Conservation (phyloP, 2,329 filamentous ascomycete genomes). For the Phoma sp. region DNA sequence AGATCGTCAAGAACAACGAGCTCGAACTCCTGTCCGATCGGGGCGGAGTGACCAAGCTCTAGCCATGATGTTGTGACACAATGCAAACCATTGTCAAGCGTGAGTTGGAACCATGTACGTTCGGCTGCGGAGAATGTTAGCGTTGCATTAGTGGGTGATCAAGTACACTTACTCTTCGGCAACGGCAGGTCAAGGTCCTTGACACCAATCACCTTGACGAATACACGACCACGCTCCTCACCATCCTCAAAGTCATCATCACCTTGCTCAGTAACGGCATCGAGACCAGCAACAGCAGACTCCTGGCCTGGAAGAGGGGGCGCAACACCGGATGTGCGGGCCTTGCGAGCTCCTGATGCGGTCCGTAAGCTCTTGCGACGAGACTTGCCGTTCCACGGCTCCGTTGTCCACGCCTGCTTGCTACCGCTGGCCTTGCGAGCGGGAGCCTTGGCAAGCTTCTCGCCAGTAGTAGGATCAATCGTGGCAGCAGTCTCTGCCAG, state of each 20-base stretch:
- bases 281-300: slow-evolving; percentile 73
- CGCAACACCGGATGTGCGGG: slow-evolving; percentile 66
- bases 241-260: slow-evolving; percentile 73
- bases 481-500: slow-evolving; percentile 56
- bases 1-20: slow-evolving; percentile 95
- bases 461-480: slow-evolving; percentile 15
- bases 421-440: slow-evolving; percentile 78
- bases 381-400: slow-evolving; percentile 90
- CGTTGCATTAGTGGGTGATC: not conserved
- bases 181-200: slow-evolving; percentile 94
- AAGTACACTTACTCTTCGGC: slow-evolving; percentile 76
- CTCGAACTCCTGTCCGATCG: slow-evolving; percentile 98
- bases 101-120: slow-evolving; percentile 92
- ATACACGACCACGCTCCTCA: slow-evolving; percentile 86
- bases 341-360: slow-evolving; percentile 66
- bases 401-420: slow-evolving; percentile 88
- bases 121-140: slow-evolving; percentile 66
- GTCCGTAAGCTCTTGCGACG: slow-evolving; percentile 71
- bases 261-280: slow-evolving; percentile 74
- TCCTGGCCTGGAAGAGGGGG: slow-evolving; percentile 89
- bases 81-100: slow-evolving; percentile 96
- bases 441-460: slow-evolving; percentile 66
- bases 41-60: slow-evolving; percentile 87
- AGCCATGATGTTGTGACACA: slow-evolving; percentile 97
- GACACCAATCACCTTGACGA: slow-evolving; percentile 98